Base-by-base conservation (phyloP, 495 filamentous ascomycete species). In the Penicillium parvum region DNA sequence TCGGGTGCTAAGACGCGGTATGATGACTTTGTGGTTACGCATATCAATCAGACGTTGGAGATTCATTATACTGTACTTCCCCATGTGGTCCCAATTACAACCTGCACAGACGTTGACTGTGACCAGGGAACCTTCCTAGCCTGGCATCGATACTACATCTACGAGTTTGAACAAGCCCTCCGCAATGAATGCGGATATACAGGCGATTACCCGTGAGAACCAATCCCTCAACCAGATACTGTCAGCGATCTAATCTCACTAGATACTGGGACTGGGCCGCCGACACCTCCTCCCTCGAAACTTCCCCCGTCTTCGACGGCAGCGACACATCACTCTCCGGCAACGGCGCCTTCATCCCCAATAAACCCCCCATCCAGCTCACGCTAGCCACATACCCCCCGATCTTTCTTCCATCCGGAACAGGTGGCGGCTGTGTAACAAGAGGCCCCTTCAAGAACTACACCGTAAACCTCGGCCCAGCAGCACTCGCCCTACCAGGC, bases 71-170 rank as follows among this genome's bases (percentile, higher is more conserved):
- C 76, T 4, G 72, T 75, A 66, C 21, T 54, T 41, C n/a, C 33
- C n/a, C n/a, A n/a, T n/a, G n/a, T n/a, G n/a, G n/a, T n/a, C n/a
- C n/a, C n/a, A n/a, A n/a, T n/a, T n/a, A n/a, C n/a, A n/a, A n/a
- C n/a, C n/a, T n/a, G n/a, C n/a, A n/a, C n/a, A 29, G 10, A 23
- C 10, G 23, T 7, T 40, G 21, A 15, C 15, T 12, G 6, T 8
- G 16, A 7, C 3, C 17, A 47, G 69, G 82, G 80, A 14, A 78
- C 74, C 43, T 85, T 90, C 62, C 64, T 86, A 21, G 61, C 76
- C 1, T 88, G 84, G 81, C 85, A 90, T 54, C 71, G 85, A 12
- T 83, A 82, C 60, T 88, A 79, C 53, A 66, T 75, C 27, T 76
- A 64, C 43, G 63, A 64, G 6, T 88, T 79, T 56, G 86, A 88